Evolutionary conservation across 164 flowering plant species (phyloP).

Genomic region (Vitis labrusca): DNA sequence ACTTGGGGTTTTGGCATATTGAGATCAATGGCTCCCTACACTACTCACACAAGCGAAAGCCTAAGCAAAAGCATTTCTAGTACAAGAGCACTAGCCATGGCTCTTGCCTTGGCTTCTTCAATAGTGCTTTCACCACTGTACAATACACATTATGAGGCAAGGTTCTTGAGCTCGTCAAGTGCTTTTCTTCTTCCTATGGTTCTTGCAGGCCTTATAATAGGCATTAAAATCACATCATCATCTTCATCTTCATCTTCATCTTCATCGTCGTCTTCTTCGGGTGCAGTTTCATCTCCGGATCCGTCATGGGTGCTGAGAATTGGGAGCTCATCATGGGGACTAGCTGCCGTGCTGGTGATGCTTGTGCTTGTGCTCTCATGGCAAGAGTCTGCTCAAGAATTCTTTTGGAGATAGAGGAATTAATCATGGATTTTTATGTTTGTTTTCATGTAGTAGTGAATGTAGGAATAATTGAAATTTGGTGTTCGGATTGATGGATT

Average conservation of each 20-base stretch:
- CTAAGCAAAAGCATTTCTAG: slow-evolving; percentile 12
- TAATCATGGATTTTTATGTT: not conserved
- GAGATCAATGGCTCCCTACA: slow-evolving; percentile 23
- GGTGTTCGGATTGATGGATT: no score
- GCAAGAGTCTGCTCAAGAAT: slow-evolving; percentile 55
- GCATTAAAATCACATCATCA: slow-evolving; percentile 49
- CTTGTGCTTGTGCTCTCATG: slow-evolving; percentile 61
- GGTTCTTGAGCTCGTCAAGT: slow-evolving; percentile 16
- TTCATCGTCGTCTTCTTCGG: slow-evolving; percentile 18
- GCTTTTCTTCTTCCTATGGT: slow-evolving; percentile 61
- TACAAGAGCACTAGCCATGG: slow-evolving; percentile 50
- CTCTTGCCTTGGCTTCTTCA: slow-evolving; percentile 49
- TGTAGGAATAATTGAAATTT: no score
- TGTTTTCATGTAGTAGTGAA: not conserved
- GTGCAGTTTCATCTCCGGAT: slow-evolving; percentile 27
- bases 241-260: slow-evolving; percentile 17
- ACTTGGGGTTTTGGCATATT: not conserved
- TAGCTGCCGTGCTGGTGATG: slow-evolving; percentile 54
- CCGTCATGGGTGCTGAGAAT: slow-evolving; percentile 45
- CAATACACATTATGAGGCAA: slow-evolving; percentile 27
- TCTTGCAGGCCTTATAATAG: slow-evolving; percentile 56
- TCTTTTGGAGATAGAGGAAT: slow-evolving; percentile 52
- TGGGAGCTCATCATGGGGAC: slow-evolving; percentile 69
- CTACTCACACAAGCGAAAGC: slow-evolving; percentile 8
- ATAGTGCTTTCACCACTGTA: slow-evolving; percentile 64